Base-by-base conservation (phyloP, 179 eudicot species). In the Kewa caespitosa region DNA sequence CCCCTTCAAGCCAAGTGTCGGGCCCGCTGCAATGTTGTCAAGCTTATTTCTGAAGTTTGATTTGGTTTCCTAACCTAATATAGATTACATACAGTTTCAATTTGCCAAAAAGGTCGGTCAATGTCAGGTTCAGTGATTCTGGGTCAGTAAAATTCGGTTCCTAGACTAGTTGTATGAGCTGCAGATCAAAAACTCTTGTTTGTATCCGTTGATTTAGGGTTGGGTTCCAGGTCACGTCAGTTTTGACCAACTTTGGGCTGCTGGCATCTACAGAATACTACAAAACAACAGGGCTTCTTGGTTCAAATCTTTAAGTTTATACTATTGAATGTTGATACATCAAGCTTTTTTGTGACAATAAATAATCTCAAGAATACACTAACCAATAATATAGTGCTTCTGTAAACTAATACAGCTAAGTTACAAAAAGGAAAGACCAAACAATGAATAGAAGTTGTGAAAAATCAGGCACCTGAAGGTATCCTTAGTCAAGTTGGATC, bases 1-100 rank as follows among this genome's bases (percentile, higher is more conserved):
- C 73, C 76, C 27, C 79, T 81, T 33, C 50, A 6, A 31, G 81
- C 84, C 18, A 70, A 63, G 55, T 62, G 79, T 38, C 81, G 25
- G 18, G 46, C 79, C 6, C 72, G 72, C 8, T 36, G 55, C 31
- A 6, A 79, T 22, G 67, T 59, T 67, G 62, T 34, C 63, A 50
- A 55, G 33, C 68, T 82, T 15, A 67, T 74, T 30, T 62, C 78
- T 39, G 79, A 62, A 15, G 36, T 39, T 38, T 78, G 69, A 74
- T 37, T 12, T 17, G 42, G 27, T 1, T 22, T 30, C 27, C 42
- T 33, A 18, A 34, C 20, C 42, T 27, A 64, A 13, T 20, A 64
- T 13, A 28, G n/a, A n/a, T n/a, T n/a, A n/a, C n/a, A n/a, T n/a
- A n/a, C n/a, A n/a, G n/a, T n/a, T n/a, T n/a, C n/a, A n/a, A n/a